Conservation (phyloP, 345 rosid genomes). For the Aethionema arabicum region DNA sequence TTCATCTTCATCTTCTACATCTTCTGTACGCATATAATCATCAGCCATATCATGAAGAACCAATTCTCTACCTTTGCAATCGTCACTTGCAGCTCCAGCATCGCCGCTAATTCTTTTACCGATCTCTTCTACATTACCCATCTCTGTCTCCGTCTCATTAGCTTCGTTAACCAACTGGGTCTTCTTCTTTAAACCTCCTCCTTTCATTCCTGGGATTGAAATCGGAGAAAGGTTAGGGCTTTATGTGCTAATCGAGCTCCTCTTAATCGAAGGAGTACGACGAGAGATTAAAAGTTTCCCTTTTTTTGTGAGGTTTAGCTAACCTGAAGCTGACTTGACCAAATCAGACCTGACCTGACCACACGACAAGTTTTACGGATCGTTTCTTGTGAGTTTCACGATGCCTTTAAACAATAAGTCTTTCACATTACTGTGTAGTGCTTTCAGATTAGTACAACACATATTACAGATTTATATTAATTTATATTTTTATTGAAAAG, state of each 20-base stretch:
- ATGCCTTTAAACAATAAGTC: neutral
- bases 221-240: slow-evolving; percentile 5
- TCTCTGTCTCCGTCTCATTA: slow-evolving; percentile 18
- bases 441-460: too few species aligned
- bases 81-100: slow-evolving; percentile 20
- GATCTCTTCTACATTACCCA: slow-evolving; percentile 21
- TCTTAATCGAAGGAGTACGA: slow-evolving; percentile 9
- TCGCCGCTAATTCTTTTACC: slow-evolving; percentile 20
- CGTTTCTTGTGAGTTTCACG: too few species aligned
- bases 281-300: slow-evolving; percentile 30
- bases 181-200: slow-evolving; percentile 29
- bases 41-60: slow-evolving; percentile 32
- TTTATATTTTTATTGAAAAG: too few species aligned
- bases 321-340: slow-evolving; percentile 29
- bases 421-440: neutral
- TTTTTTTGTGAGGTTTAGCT: slow-evolving; percentile 23
- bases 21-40: slow-evolving; percentile 34
- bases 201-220: slow-evolving; percentile 30
- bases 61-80: slow-evolving; percentile 24
- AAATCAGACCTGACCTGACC: slow-evolving; percentile 28
- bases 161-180: slow-evolving; percentile 24
- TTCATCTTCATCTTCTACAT: slow-evolving; percentile 36
- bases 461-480: too few species aligned
- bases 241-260: slow-evolving; percentile 16
- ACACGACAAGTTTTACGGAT: slow-evolving; percentile 19